phyloP scores from a whole-genome alignment of 73 alveolate genomes.

The Paramecium caudatum region DNA sequence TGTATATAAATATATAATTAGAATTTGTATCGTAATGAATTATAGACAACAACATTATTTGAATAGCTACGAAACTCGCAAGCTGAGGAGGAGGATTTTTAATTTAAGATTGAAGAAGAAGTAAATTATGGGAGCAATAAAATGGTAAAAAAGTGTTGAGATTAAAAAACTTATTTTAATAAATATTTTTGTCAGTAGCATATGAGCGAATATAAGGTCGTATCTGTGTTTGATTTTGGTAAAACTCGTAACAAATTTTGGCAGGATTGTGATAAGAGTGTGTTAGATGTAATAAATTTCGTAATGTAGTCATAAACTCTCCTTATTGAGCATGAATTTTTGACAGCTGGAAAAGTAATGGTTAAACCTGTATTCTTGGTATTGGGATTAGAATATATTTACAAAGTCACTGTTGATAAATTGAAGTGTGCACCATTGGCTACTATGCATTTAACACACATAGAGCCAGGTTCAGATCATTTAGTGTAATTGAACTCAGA shows the following conservation, averaged over 20 bases:
- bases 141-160: constrained; percentile 10
- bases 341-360: not conserved
- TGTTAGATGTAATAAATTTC: constrained; percentile 29
- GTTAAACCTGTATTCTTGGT: constrained; percentile 20
- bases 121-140: not conserved
- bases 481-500: constrained; percentile 53
- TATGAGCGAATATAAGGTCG: constrained; percentile 43
- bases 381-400: constrained; percentile 32
- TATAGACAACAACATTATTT: not conserved
- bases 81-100: not conserved
- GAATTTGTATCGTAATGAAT: not conserved
- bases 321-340: constrained; percentile 20
- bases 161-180: constrained; percentile 7
- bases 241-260: constrained; percentile 31
- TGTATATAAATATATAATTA: not conserved
- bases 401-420: constrained; percentile 29
- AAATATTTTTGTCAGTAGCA: constrained; percentile 40
- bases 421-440: constrained; percentile 47
- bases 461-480: constrained; percentile 62
- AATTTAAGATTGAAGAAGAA: not conserved
- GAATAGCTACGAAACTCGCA: not conserved
- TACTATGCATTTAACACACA: constrained; percentile 24
- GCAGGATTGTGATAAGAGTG: constrained; percentile 38
- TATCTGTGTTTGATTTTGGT: constrained; percentile 64
- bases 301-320: not conserved